Percentiles rank a stretch among this genome's conserved stretches.
Conservation (phyloP, 169 alveolate species). For the Cryptosporidium viatorum region DNA sequence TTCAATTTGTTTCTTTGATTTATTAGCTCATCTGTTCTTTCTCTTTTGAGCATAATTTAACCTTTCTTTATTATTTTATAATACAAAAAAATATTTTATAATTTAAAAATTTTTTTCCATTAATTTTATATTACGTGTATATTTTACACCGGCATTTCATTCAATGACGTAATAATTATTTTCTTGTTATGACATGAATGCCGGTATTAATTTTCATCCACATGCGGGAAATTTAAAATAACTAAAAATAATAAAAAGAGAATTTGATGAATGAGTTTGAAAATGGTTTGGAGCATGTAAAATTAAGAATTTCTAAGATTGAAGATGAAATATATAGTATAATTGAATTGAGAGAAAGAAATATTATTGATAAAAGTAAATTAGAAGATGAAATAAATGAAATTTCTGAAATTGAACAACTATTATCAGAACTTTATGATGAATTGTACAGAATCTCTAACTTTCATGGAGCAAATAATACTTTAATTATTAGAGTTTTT, state of each 20-base stretch:
- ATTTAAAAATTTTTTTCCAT: not conserved
- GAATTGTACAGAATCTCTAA: slow-evolving; percentile 1
- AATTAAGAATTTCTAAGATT: slow-evolving; percentile 7
- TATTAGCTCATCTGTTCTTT: not conserved
- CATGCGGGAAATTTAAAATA: slow-evolving; percentile 1
- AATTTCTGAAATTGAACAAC: not conserved
- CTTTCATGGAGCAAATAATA: slow-evolving; percentile 21
- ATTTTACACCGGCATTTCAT: slow-evolving; percentile 20
- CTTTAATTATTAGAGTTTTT: not conserved
- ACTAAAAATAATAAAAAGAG: not conserved
- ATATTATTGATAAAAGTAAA: not conserved
- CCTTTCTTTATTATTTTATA: not conserved
- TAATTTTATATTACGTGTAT: not conserved
- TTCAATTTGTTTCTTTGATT: slow-evolving; percentile 5
- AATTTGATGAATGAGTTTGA: slow-evolving; percentile 30
- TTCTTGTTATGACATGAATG: slow-evolving; percentile 29
- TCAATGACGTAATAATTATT: slow-evolving; percentile 32
- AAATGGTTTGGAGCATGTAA: slow-evolving; percentile 34
- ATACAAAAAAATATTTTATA: not conserved
- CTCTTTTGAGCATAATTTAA: slow-evolving; percentile 34
- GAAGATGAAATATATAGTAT: slow-evolving; percentile 30
- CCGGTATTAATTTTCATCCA: slow-evolving; percentile 30
- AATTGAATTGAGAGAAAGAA: not conserved
- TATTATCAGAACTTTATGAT: slow-evolving; percentile 5
- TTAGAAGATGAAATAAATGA: not conserved